phyloP scores from a whole-genome alignment of 192 early-diverging fungal genomes.

The Linnemannia zychae region DNA sequence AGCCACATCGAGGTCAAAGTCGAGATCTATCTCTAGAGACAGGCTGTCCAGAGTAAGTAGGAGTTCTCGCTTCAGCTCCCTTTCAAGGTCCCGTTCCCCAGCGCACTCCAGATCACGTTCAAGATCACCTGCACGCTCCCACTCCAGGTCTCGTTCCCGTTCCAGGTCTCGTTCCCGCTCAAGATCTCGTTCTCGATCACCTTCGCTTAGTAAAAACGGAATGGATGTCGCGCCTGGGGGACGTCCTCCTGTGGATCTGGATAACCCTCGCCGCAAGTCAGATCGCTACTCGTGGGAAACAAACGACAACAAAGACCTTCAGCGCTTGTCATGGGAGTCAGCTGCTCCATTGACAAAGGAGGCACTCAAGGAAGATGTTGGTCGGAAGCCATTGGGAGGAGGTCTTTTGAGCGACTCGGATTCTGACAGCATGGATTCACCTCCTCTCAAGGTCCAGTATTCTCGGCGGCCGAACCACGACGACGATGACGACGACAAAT shows the following conservation, averaged over 20 bases:
- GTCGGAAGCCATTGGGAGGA: not conserved
- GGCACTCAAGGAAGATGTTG: not conserved
- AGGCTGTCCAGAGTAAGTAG: conserved; percentile 5
- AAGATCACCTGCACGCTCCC: conserved; percentile 5
- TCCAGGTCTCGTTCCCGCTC: not conserved
- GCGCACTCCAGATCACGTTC: conserved; percentile 12
- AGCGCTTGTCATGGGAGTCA: conserved; percentile 47
- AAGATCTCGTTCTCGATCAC: conserved; percentile 14
- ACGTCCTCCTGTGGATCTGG: not conserved
- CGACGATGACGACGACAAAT: conserved; percentile 23
- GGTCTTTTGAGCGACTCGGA: conserved; percentile 17
- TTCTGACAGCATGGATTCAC: conserved; percentile 33
- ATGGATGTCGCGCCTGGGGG: not conserved
- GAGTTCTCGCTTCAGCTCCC: not conserved
- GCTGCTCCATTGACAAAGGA: not conserved
- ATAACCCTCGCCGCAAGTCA: not conserved
- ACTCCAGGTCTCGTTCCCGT: not conserved
- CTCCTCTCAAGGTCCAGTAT: conserved; percentile 53
- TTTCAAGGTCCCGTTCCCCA: conserved; percentile 5
- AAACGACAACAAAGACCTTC: not conserved
- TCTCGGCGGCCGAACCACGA: conserved; percentile 14
- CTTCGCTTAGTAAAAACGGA: not conserved
- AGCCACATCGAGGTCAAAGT: conserved; percentile 18
- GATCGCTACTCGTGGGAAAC: not conserved
- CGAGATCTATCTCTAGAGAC: not conserved